Evolutionary conservation across 768 basidiomycete species (phyloP), one percentile per base, ranked within the genome.

Genomic region (Lenzites betulinus): DNA sequence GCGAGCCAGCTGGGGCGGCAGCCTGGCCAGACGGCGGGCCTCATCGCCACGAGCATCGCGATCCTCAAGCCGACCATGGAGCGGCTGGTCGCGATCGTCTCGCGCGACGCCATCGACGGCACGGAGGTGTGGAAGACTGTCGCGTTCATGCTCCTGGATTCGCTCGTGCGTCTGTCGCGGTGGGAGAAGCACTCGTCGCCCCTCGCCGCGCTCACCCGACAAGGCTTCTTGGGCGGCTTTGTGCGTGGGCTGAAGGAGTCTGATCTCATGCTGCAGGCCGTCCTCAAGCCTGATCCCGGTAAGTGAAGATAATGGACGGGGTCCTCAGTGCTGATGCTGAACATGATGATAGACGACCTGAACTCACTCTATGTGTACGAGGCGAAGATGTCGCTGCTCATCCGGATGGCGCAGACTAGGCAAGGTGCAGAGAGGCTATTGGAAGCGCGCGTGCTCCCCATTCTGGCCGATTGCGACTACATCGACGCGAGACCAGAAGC

Each of bases 51-150:
- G 4, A 89, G 88, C 62, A 70, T 94, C 11, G 74, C 81, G 0
- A 78, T 89, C 57, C 75, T 98, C 70, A 89, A 87, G 66, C 74
- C 80, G 6, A 79, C 78, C 36, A 79, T 89, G 66, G 95, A 96
- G 54, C 81, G 89, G 6, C 74, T 98, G 20, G 79, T 94, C 0
- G 75, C 84, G 0, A 80, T 85, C 38, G 78, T 96, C 39, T 85
- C 92, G 22, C 81, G 93, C n/a, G 96, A 98, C 69, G 95, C 94
- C 1, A 90, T 93, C 54, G 95, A 97, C 64, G 95, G 95, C 7
- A 87, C 92, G 18, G 95, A 98, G 73, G 92, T 98, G 2, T 98
- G 96, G 96, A 93, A 93, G 75, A 95, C 95, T 2, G 86, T 98
- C 16, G 92, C 95, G 9, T 98, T 95, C 70, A 90, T 95, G 79